These are phyloP conservation scores for Alternaria viburni DNA, from an alignment of 2,329 filamentous ascomycete species.

Conservation along the genomic window DNA sequence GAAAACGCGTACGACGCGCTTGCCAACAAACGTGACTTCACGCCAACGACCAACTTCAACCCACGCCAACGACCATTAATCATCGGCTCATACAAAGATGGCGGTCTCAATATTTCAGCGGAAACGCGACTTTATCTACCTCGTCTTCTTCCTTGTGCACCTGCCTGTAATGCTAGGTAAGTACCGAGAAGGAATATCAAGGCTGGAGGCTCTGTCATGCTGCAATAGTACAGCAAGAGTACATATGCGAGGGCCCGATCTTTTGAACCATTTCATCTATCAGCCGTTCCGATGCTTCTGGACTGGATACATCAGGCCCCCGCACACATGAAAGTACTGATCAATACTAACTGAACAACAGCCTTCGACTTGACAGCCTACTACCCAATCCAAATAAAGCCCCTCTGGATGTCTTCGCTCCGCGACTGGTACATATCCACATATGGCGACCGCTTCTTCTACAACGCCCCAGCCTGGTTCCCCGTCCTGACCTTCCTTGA, in stretches of 20 bases:
- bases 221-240: not conserved
- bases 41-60: slow-evolving; percentile 1
- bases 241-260: not conserved
- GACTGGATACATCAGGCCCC: not conserved
- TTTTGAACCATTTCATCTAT: not conserved
- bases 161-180: slow-evolving; percentile 67
- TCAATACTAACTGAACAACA: slow-evolving; percentile 35
- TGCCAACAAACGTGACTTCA: not conserved
- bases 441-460: slow-evolving; percentile 70
- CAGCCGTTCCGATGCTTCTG: not conserved
- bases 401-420: slow-evolving; percentile 57
- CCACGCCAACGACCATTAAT: not conserved
- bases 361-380: slow-evolving; percentile 67
- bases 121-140: slow-evolving; percentile 57
- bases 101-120: slow-evolving; percentile 42
- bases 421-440: slow-evolving; percentile 65
- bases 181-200: not conserved
- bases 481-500: slow-evolving; percentile 64
- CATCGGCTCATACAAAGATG: slow-evolving; percentile 18
- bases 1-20: not conserved
- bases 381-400: slow-evolving; percentile 61
- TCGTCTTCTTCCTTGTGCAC: slow-evolving; percentile 68
- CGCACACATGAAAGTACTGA: not conserved
- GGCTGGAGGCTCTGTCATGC: not conserved
- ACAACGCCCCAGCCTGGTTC: slow-evolving; percentile 66